Percentiles rank a stretch among this genome's conserved stretches.
Conservation (phyloP, 2,329 filamentous ascomycete species). For the Penicillium sp. region DNA sequence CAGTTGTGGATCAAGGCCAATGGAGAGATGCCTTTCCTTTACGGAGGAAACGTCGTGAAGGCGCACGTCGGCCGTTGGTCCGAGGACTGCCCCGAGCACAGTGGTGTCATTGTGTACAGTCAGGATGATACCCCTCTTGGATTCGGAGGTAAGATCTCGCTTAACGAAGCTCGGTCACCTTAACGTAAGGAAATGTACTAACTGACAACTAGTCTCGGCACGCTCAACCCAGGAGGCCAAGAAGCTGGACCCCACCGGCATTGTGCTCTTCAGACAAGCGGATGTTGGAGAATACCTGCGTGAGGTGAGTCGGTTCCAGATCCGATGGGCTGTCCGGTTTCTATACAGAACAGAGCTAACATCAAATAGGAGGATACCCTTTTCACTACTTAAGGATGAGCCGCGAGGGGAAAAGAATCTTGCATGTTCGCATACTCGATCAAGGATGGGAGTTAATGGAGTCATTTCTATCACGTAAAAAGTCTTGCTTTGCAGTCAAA, state of each 20-base stretch:
- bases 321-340: neutral
- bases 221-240: conserved; percentile 36
- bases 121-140: conserved; percentile 89
- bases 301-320: conserved; percentile 51
- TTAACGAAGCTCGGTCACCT: neutral
- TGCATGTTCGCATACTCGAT: conserved; percentile 27
- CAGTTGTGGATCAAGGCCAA: conserved; percentile 90
- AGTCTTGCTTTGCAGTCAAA: conserved; percentile 12
- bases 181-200: neutral
- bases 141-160: conserved; percentile 58
- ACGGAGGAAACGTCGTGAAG: conserved; percentile 67
- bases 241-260: conserved; percentile 82
- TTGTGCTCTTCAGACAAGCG: conserved; percentile 85
- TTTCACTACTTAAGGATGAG: conserved; percentile 51
- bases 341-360: conserved; percentile 12
- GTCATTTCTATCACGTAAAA: conserved; percentile 15
- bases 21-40: conserved; percentile 75
- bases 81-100: conserved; percentile 90
- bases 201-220: neutral
- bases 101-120: conserved; percentile 82
- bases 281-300: conserved; percentile 94
- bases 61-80: conserved; percentile 80
- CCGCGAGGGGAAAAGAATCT: conserved; percentile 17
- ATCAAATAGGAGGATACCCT: conserved; percentile 57
- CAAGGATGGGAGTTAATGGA: conserved; percentile 29